Evolutionary conservation across 78 protist genomes (phyloP).

Genomic region (Dictyostelium purpureum): DNA sequence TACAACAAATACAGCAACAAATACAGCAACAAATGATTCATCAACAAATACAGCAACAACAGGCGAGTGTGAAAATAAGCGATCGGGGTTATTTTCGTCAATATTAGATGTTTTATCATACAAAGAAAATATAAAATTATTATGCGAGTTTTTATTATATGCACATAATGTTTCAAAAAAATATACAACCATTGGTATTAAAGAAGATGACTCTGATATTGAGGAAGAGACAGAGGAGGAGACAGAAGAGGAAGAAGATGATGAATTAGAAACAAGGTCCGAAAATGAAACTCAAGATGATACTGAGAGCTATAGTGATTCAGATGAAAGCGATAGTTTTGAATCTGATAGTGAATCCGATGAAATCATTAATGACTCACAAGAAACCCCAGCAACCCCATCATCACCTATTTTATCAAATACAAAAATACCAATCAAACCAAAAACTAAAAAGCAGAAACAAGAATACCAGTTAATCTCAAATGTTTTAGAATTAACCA

Average conservation of each 20-base stretch:
- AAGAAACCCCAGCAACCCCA: too few relatives aligned
- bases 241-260: not conserved
- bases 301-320: not conserved
- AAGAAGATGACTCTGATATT: not conserved
- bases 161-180: constrained; percentile 1
- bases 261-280: not conserved
- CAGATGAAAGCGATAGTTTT: not conserved
- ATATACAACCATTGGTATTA: not conserved
- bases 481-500: not conserved
- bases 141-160: not conserved
- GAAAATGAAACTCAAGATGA: not conserved
- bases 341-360: not conserved
- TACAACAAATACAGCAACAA: not conserved
- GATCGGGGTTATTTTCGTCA: not conserved
- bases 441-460: not conserved
- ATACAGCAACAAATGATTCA: not conserved
- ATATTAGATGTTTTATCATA: not conserved
- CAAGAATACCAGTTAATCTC: not conserved
- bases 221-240: not conserved
- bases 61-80: not conserved
- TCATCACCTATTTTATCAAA: too few relatives aligned
- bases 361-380: not conserved
- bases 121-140: not conserved
- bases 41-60: not conserved
- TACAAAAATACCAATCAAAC: not conserved